phyloP scores from a whole-genome alignment of 2,329 filamentous ascomycete species.

The Didymella arachidicola region DNA sequence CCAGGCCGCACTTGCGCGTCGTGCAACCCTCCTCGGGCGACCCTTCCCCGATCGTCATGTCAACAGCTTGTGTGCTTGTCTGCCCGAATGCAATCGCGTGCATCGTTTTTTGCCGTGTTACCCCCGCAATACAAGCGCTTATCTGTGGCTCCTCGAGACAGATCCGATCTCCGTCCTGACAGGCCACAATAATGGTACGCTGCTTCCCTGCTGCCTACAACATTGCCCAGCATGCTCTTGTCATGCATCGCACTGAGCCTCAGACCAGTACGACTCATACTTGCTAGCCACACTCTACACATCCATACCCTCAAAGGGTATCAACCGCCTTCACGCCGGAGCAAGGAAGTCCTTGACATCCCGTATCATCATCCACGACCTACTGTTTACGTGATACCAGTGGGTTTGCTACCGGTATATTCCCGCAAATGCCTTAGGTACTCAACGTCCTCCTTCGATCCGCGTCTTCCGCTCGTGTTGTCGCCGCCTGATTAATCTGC shows the following conservation, averaged over 20 bases:
- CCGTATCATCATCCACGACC: constrained; percentile 28
- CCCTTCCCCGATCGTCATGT: constrained; percentile 11
- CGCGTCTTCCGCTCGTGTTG: constrained; percentile 29
- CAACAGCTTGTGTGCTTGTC: constrained; percentile 9
- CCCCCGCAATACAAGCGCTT: constrained; percentile 28
- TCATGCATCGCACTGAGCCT: constrained; percentile 12
- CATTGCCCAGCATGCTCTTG: constrained; percentile 25
- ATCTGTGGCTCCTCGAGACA: constrained; percentile 31
- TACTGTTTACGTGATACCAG: constrained; percentile 28
- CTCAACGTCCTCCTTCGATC: constrained; percentile 21
- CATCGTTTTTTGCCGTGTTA: constrained; percentile 23
- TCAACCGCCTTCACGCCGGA: constrained; percentile 15
- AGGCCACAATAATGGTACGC: constrained; percentile 28
- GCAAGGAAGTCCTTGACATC: constrained; percentile 27
- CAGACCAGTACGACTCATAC: constrained; percentile 15
- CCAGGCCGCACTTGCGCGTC: neutral
- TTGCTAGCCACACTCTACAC: constrained; percentile 21
- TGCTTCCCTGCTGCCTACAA: constrained; percentile 21
- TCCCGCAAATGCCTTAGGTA: constrained; percentile 28
- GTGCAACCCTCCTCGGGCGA: constrained; percentile 10
- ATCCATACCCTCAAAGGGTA: constrained; percentile 22
- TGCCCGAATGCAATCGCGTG: constrained; percentile 22
- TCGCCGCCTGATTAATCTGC: constrained; percentile 25
- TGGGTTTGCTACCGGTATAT: constrained; percentile 17
- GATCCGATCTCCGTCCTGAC: constrained; percentile 29